Conservation (phyloP, 2,329 filamentous ascomycete species). For the Cryphonectria nitschkei region DNA sequence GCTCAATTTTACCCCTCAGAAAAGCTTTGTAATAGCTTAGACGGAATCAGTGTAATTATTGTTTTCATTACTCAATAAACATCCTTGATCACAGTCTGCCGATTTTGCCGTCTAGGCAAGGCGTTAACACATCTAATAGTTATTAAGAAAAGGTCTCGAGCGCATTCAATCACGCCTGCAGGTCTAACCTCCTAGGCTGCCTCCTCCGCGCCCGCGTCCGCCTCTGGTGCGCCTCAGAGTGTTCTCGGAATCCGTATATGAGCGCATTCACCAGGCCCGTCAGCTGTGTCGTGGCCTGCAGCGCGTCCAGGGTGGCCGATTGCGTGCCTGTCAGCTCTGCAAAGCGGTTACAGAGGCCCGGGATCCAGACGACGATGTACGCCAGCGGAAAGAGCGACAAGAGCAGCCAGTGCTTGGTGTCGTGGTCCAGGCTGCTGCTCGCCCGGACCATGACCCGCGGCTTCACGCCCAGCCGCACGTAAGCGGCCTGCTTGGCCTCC, state of each 20-base stretch:
- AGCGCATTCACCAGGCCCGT: slow-evolving; percentile 25
- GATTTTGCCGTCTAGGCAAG: not conserved
- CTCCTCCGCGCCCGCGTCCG: slow-evolving; percentile 3
- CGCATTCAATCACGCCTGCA: slow-evolving; percentile 3
- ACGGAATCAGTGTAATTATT: not conserved
- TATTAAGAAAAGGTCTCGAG: not conserved
- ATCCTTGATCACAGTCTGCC: not conserved
- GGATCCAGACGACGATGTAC: slow-evolving; percentile 25
- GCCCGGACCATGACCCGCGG: slow-evolving; percentile 16
- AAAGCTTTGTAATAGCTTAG: not conserved
- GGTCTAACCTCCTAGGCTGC: not conserved
- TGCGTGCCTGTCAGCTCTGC: slow-evolving; percentile 15
- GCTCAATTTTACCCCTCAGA: not conserved
- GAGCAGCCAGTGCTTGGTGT: slow-evolving; percentile 25
- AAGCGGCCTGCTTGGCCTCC: slow-evolving; percentile 21
- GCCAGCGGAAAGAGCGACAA: slow-evolving; percentile 23
- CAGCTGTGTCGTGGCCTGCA: slow-evolving; percentile 27
- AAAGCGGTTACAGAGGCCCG: slow-evolving; percentile 22
- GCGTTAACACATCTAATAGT: not conserved
- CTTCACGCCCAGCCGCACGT: slow-evolving; percentile 22
- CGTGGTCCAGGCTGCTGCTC: slow-evolving; percentile 26
- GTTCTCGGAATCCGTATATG: slow-evolving; percentile 25
- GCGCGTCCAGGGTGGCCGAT: slow-evolving; percentile 10
- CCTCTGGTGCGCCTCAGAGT: slow-evolving; percentile 16
- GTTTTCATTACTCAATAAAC: not conserved